phyloP scores from a whole-genome alignment of 805 yeast species.

The Metschnikowia aberdeeniae region DNA sequence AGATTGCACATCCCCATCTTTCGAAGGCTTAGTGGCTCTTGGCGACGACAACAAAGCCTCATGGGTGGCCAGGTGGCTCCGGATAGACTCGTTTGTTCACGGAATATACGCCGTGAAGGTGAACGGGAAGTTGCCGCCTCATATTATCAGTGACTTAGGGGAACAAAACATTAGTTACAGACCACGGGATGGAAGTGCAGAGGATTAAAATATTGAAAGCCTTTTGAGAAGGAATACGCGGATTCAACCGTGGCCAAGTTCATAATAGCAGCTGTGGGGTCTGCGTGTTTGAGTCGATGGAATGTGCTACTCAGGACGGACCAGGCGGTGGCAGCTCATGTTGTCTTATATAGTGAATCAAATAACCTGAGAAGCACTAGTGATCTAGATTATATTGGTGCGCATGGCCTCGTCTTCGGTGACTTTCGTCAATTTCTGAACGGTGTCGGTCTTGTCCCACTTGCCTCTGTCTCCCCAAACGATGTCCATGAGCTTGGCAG shows the following conservation, averaged over 20 bases:
- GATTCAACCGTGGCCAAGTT: neutral
- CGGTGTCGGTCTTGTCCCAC: slow-evolving; percentile 41
- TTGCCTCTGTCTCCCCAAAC: slow-evolving; percentile 63
- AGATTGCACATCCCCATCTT: slow-evolving; percentile 94
- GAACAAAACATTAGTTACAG: slow-evolving; percentile 78
- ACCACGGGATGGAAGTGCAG: slow-evolving; percentile 91
- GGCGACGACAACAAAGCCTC: slow-evolving; percentile 75
- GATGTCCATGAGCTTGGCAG: slow-evolving; percentile 65
- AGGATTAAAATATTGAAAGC: slow-evolving; percentile 35
- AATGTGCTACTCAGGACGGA: neutral
- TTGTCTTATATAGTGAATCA: neutral
- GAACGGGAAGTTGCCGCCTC: slow-evolving; percentile 86
- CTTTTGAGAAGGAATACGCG: neutral
- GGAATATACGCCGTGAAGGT: slow-evolving; percentile 94
- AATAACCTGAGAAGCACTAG: neutral
- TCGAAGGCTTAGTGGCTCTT: slow-evolving; percentile 90
- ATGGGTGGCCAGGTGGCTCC: slow-evolving; percentile 96
- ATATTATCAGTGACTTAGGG: slow-evolving; percentile 67
- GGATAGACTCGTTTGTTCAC: slow-evolving; percentile 82
- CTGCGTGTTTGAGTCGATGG: neutral
- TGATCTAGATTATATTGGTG: slow-evolving; percentile 1
- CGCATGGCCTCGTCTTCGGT: slow-evolving; percentile 4
- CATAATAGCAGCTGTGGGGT: neutral
- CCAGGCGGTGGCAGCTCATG: neutral
- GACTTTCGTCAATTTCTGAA: slow-evolving; percentile 27